A percentile compares a stretch with the other conserved stretches of the same genome.
phyloP scores from a whole-genome alignment of 2,329 filamentous ascomycete species.

The Stachybotrys chartarum region DNA sequence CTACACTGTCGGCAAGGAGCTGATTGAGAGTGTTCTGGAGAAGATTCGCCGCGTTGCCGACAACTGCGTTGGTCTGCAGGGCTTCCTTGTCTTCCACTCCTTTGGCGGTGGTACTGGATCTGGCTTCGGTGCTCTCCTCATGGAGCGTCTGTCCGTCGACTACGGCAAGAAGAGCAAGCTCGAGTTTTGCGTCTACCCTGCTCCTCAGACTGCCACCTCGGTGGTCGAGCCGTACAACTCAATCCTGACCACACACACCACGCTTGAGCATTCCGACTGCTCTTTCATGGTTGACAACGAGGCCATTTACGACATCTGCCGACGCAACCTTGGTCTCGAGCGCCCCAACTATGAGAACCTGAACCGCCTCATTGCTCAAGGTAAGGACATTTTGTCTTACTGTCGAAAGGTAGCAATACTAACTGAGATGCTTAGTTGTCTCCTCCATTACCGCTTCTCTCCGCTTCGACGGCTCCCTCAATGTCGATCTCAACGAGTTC shows the following conservation, averaged over 20 bases:
- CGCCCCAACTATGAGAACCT: constrained; percentile 98
- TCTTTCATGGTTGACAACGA: constrained; percentile 99
- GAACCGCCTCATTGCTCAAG: constrained; percentile 96
- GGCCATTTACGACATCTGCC: constrained; percentile 99
- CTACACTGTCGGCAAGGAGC: constrained; percentile 99
- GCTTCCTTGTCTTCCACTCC: constrained; percentile 99
- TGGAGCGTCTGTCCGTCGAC: constrained; percentile 98
- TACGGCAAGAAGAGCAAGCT: constrained; percentile 99
- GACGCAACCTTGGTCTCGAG: constrained; percentile 93
- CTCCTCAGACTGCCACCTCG: constrained; percentile 92
- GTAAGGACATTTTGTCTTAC: constrained; percentile 34
- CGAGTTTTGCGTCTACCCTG: constrained; percentile 98
- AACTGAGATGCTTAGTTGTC: constrained; percentile 57
- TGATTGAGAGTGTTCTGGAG: constrained; percentile 96
- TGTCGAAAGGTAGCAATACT: background rate
- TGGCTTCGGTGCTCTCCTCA: constrained; percentile 94
- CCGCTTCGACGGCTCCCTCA: constrained; percentile 96
- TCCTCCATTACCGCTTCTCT: constrained; percentile 98
- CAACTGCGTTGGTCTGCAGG: constrained; percentile 95
- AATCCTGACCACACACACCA: constrained; percentile 97
- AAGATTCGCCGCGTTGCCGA: constrained; percentile 96
- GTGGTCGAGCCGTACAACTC: constrained; percentile 99
- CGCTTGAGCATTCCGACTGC: constrained; percentile 98
- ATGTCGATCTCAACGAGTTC: constrained; percentile 99
- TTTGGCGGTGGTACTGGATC: constrained; percentile 99